Conservation (phyloP, 1,139 yeast genomes). For the Zygoascus meyerae region DNA sequence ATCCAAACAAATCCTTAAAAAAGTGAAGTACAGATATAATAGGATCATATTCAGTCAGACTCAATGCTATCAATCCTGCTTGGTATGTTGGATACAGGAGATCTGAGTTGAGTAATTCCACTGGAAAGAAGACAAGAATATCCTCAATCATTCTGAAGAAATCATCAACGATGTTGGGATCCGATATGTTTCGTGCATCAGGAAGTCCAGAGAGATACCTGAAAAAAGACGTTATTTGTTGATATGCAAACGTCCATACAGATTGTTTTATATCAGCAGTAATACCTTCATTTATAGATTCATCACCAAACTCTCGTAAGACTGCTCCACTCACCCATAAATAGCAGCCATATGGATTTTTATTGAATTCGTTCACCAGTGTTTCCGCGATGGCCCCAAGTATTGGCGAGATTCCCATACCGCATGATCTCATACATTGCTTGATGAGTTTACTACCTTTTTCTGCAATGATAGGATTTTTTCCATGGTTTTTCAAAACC, state of each 20-base stretch:
- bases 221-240: conserved; percentile 43
- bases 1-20: conserved; percentile 69
- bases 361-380: conserved; percentile 60
- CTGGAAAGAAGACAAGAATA: conserved; percentile 71
- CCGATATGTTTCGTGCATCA: conserved; percentile 36
- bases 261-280: conserved; percentile 34
- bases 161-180: conserved; percentile 78
- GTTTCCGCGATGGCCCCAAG: conserved; percentile 59
- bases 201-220: conserved; percentile 27
- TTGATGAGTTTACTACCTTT: conserved; percentile 64
- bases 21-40: conserved; percentile 66
- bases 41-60: conserved; percentile 53
- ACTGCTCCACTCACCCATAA: conserved; percentile 86
- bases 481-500: conserved; percentile 50
- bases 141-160: conserved; percentile 82
- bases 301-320: conserved; percentile 69
- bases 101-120: conserved; percentile 47
- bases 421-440: conserved; percentile 60
- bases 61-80: conserved; percentile 53
- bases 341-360: conserved; percentile 72
- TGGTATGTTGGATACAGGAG: conserved; percentile 55
- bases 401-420: conserved; percentile 56
- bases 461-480: conserved; percentile 57
- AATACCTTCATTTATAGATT: conserved; percentile 27
- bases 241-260: conserved; percentile 47